Conservation (phyloP, 1,284 basidiomycete genomes). For the Somion occarium region DNA sequence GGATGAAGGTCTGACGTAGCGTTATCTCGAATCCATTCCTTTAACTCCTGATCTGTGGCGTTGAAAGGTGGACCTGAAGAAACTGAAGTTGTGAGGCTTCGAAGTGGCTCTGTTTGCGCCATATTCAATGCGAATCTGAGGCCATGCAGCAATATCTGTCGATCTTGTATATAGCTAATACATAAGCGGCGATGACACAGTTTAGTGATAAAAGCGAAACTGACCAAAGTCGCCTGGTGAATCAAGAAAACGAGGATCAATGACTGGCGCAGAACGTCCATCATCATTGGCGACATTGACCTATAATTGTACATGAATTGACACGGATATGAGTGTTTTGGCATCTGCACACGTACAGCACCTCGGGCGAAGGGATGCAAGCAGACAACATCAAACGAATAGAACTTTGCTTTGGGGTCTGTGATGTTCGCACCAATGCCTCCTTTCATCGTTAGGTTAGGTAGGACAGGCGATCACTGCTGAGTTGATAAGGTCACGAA, state of each 20-base stretch:
- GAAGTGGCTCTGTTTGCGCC: neutral
- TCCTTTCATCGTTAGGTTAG: too few species aligned
- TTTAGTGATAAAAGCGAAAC: neutral
- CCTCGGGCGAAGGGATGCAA: neutral
- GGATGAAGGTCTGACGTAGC: neutral
- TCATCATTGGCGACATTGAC: neutral
- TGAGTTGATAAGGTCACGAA: too few species aligned
- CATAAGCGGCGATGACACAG: neutral
- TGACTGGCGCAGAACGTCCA: neutral
- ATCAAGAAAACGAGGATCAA: neutral
- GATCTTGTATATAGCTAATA: neutral
- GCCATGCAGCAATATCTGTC: neutral
- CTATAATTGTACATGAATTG: neutral
- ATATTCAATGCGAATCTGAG: slow-evolving; percentile 1
- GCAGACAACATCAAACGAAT: neutral
- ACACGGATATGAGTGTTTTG: neutral
- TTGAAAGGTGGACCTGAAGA: neutral
- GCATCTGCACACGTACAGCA: neutral
- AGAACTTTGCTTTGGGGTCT: neutral
- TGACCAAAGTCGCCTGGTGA: neutral
- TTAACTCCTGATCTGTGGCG: neutral
- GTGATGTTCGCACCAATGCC: neutral
- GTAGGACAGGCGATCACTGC: neutral
- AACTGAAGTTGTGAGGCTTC: neutral
- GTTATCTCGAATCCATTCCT: neutral